Base-by-base conservation (phyloP, 495 filamentous ascomycete genomes). In the Aspergillus cavernicola region DNA sequence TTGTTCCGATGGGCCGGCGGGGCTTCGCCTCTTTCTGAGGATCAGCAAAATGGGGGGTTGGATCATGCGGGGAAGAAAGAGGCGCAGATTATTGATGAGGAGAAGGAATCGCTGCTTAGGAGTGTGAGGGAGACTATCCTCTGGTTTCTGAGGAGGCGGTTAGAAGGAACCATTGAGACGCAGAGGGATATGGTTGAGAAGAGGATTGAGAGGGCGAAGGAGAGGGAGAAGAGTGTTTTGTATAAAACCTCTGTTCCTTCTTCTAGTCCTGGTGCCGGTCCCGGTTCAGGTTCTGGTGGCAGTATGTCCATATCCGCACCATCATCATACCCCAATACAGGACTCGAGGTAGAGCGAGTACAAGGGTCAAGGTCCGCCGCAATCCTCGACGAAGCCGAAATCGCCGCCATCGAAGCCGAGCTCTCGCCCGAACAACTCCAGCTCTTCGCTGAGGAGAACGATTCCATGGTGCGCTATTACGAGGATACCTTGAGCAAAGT, bases 131-230 rank as follows among this genome's bases (percentile, higher is more conserved):
- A 95, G 61, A 82, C 84, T 53, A 83, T 97, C 20, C 66, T 97
- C 2, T 90, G 86, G 86, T 92, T 85, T 64, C 62, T 98, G 57
- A 75, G 87, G 47, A 74, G 84, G 47, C 78, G 81, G 59, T 66
- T 98, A 33, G 88, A 93, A 70, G 77, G 83, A 52, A 88, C 83
- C 11, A 85, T 85, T 28, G 75, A 82, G 66, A 81, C 87, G 56
- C 92, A 97, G 75, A 79, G 88, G 47, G 76, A 73, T 41, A 96
- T 97, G 89, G 95, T 97, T 74, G 93, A 96, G 71, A 87, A 86
- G 63, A 69, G 93, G 61, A 68, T 97, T 53, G 81, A 82, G 64
- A 73, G 95, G 52, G 88, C 91, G 63, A 75, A 90, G 62, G 95
- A 97, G 75, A 90, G 85, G 79, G 90, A 85, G 66, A 90, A 87